These are phyloP conservation scores for Rosa lucieae DNA, from an alignment of 306 rosid species.

Conservation along the genomic window DNA sequence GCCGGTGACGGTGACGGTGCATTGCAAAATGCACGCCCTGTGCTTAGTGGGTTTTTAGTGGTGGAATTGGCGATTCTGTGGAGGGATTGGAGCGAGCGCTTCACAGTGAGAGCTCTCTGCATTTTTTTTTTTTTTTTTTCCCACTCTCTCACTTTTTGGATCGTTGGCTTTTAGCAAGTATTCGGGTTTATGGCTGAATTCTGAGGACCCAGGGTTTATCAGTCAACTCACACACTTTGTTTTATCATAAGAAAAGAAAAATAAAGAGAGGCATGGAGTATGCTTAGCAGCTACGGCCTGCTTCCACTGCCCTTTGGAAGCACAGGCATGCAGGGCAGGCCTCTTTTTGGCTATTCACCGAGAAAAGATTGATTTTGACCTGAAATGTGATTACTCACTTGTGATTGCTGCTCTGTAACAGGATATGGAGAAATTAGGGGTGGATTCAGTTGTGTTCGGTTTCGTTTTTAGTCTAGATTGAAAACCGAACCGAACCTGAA, in stretches of 20 bases:
- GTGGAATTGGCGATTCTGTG: slow-evolving; percentile 16
- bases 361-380: too few relatives aligned
- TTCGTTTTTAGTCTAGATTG: too few relatives aligned
- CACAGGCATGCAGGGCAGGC: too few relatives aligned
- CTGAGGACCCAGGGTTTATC: background rate
- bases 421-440: too few relatives aligned
- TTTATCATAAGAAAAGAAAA: background rate
- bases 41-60: slow-evolving; percentile 11
- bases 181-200: background rate
- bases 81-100: slow-evolving; percentile 40
- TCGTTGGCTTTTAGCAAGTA: background rate
- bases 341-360: too few relatives aligned
- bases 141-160: background rate
- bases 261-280: background rate
- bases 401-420: too few relatives aligned
- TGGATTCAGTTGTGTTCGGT: too few relatives aligned
- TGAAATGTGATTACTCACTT: too few relatives aligned
- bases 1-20: slow-evolving; percentile 27
- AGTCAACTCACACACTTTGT: background rate
- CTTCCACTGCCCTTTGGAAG: too few relatives aligned
- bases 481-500: too few relatives aligned
- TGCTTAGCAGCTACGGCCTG: background rate
- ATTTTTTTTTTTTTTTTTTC: slow-evolving; percentile 22
- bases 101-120: slow-evolving; percentile 52
- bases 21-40: slow-evolving; percentile 41